phyloP scores from a whole-genome alignment of 768 basidiomycete genomes.

The Amylocystis lapponica region DNA sequence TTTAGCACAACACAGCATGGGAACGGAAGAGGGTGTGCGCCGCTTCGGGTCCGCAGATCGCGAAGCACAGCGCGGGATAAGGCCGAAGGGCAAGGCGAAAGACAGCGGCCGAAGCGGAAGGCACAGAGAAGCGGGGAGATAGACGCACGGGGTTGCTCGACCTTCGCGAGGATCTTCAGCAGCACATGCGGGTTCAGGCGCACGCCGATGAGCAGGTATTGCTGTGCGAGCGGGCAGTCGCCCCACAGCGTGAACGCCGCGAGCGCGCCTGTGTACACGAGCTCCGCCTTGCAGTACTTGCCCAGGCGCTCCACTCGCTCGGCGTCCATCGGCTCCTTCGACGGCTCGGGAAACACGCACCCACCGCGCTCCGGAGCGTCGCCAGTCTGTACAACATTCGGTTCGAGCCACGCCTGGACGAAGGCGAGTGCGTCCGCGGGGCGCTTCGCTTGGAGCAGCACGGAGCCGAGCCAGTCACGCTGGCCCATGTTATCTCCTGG shows the following conservation, averaged over 20 bases:
- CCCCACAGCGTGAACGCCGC: conserved; percentile 38
- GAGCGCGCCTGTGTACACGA: conserved; percentile 34
- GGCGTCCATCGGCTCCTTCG: conserved; percentile 8
- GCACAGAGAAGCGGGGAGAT: too few species aligned
- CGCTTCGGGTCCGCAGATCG: not conserved
- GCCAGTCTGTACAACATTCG: conserved; percentile 4
- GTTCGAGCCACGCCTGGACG: conserved; percentile 28
- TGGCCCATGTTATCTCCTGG: conserved; percentile 36
- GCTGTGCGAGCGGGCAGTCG: conserved; percentile 32
- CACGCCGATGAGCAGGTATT: conserved; percentile 34
- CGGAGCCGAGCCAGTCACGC: conserved; percentile 32
- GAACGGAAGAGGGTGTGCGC: not conserved
- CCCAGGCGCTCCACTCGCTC: conserved; percentile 12
- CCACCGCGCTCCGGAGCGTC: conserved; percentile 13
- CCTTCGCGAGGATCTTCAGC: conserved; percentile 33
- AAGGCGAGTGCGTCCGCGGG: conserved; percentile 36
- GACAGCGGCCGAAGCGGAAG: too few species aligned
- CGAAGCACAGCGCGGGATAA: not conserved
- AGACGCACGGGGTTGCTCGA: conserved; percentile 31
- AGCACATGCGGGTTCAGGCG: conserved; percentile 30
- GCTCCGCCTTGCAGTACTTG: conserved; percentile 6
- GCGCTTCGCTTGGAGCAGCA: conserved; percentile 31
- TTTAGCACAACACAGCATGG: not conserved
- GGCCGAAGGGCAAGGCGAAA: too few species aligned
- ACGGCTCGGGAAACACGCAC: conserved; percentile 13